Evolutionary conservation across 352 stramenopile species (phyloP), one percentile per base, ranked within the genome.

Genomic region (Globisporangium sylvaticum): DNA sequence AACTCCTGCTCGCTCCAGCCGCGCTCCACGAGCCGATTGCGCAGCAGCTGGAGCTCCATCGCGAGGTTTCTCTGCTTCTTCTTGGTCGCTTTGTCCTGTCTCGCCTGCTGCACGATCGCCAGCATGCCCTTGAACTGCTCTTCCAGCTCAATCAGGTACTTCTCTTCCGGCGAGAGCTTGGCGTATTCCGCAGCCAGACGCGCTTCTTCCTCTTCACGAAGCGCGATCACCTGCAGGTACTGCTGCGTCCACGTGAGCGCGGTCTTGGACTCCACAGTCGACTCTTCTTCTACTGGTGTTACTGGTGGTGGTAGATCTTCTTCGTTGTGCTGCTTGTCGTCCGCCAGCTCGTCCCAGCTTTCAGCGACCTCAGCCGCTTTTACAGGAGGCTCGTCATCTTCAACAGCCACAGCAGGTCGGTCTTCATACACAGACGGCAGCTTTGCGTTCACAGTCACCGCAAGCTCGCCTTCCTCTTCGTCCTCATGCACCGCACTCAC

Each of bases 211-310:
- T 82, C 72, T 54, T 86, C 80, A 24, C 72, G 71, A 31, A 71
- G 63, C 8, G 78, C 81, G 64, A 91, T 83, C 48, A 80, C 75
- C 66, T 82, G 63, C 57, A 94, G 58, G 68, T 94, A 94, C 56
- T 81, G 78, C 70, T 91, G 80, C 20, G 86, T 94, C 86, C 86
- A 94, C 34, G 83, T 83, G 59, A 88, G 72, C 50, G 82, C 83
- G n/a, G 66, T 67, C 24, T 73, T 46, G 18, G 53, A 57, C 6
- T 72, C 65, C 18, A 78, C 57, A 0, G 31, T 77, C 15, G 66
- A 39, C 7, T 61, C n/a, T n/a, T 24, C 27, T 48, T 61, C 59
- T 22, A 29, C 29, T 8, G 15, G 10, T 20, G 27, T 8, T 32
- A 37, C 29, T 37, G 50, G 7, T 18, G 10, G 68, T 37, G 1